phyloP scores from a whole-genome alignment of 2,329 filamentous ascomycete genomes.

The Aspergillus fructus region DNA sequence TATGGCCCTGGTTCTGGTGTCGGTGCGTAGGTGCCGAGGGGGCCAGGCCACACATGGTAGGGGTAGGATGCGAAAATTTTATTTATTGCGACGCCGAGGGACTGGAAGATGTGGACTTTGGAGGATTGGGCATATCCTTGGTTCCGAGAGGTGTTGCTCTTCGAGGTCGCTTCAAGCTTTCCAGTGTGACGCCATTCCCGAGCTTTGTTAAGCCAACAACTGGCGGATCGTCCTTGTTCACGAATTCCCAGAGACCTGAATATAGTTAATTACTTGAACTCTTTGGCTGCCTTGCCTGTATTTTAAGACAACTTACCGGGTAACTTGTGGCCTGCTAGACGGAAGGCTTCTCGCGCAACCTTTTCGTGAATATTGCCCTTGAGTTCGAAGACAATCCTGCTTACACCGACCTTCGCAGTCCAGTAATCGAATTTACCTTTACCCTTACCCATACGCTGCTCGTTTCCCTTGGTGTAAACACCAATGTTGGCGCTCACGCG shows the following conservation, averaged over 20 bases:
- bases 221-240: constrained; percentile 85
- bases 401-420: constrained; percentile 86
- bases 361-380: constrained; percentile 93
- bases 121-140: constrained; percentile 28
- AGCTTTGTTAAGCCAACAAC: constrained; percentile 93
- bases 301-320: constrained; percentile 62
- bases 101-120: constrained; percentile 36
- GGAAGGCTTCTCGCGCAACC: constrained; percentile 88
- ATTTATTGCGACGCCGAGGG: constrained; percentile 37
- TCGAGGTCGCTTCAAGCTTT: constrained; percentile 78
- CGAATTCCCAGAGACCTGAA: constrained; percentile 73
- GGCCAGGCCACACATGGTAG: constrained; percentile 11
- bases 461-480: constrained; percentile 93
- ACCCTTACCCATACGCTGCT: constrained; percentile 98
- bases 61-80: constrained; percentile 3
- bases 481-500: constrained; percentile 89
- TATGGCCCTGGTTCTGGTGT: constrained; percentile 57
- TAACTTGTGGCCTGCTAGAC: constrained; percentile 90
- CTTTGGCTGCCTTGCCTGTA: not conserved
- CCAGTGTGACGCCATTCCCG: constrained; percentile 73
- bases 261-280: constrained; percentile 19
- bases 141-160: constrained; percentile 56
- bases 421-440: constrained; percentile 97
- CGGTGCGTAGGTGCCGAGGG: constrained; percentile 46
- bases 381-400: constrained; percentile 88